A percentile compares a stretch with the other conserved stretches of the same genome.
Conservation (phyloP, 108 stramenopile genomes). For the Discostella pseudostelligera region DNA sequence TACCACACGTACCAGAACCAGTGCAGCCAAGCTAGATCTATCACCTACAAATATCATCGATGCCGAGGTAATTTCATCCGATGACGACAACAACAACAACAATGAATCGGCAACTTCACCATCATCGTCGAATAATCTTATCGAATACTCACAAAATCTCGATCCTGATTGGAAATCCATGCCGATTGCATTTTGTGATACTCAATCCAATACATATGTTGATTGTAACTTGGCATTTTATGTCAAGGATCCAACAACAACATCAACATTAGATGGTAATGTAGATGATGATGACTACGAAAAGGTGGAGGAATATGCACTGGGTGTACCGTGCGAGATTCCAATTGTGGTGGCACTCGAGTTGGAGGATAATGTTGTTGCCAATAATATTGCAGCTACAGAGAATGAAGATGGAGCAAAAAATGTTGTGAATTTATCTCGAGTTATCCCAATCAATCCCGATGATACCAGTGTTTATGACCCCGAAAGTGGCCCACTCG, state of each 20-base stretch:
- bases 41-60: slow-evolving; percentile 25
- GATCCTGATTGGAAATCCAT: slow-evolving; percentile 49
- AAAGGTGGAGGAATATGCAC: slow-evolving; percentile 20
- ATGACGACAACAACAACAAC: slow-evolving; percentile 4
- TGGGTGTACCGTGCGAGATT: slow-evolving; percentile 40
- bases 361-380: slow-evolving; percentile 5
- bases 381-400: neutral
- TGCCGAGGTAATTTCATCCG: slow-evolving; percentile 30
- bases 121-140: slow-evolving; percentile 9
- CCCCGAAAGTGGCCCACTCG: neutral
- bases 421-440: slow-evolving; percentile 20
- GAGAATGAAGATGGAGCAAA: neutral
- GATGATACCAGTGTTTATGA: neutral
- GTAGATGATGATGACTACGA: neutral
- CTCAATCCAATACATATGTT: slow-evolving; percentile 32
- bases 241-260: slow-evolving; percentile 16
- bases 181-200: slow-evolving; percentile 44
- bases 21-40: neutral
- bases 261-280: neutral
- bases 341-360: slow-evolving; percentile 45
- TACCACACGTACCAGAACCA: too few relatives aligned
- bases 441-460: slow-evolving; percentile 39
- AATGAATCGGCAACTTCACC: neutral
- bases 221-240: slow-evolving; percentile 50
- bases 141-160: slow-evolving; percentile 47